Base-by-base conservation (phyloP, 441 rosid species). In the Kokia cookei region DNA sequence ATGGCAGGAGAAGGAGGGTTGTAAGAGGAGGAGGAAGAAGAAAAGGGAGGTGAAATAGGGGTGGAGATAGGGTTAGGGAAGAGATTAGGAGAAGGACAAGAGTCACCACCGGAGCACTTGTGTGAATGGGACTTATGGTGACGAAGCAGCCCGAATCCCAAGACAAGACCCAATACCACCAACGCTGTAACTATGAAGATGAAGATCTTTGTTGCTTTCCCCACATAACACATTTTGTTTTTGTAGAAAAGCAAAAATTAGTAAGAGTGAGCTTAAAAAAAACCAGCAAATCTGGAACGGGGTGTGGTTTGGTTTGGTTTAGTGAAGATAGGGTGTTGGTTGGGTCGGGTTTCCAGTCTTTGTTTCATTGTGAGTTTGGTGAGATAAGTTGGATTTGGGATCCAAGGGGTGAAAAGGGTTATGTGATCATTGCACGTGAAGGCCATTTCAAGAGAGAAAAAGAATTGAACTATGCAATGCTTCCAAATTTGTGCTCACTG, bases 201-300 rank as follows among this genome's bases (percentile, higher is more conserved):
- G 85, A 94, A 94, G 89, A 94, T 94, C 92, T 92, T 94, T 72
- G 98, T 94, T 74, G 98, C 98, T 86, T 94, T 92, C 60, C 98
- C 94, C 22, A 90, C 89, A 76, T 88, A 90, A 76, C 92, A 90
- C 92, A 90, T 85, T 72, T 63, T 43, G 1, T 29, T 43, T 43
- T 11, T 43, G 12, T 58, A 62, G 67, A 37, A 61, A 61, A 61
- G 19, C 48, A 63, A 37, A 63, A 13, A 37, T 32, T 32, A 32
- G 37, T 32, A 63, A 63, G 26, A 37, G 7, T 4, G 47, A 17
- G 47, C 67, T 63, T 63, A 13, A 32, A 32, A 48, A 27, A 48
- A 50, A 27, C 26, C 45, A 50, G 59, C 51, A 48, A 61, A 60
- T 75, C 69, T 75, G 73, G 53, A 27, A 60, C 17, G 53, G 69